Conservation (phyloP, 2,329 filamentous ascomycete species). For the Rhynchosporium agropyri region DNA sequence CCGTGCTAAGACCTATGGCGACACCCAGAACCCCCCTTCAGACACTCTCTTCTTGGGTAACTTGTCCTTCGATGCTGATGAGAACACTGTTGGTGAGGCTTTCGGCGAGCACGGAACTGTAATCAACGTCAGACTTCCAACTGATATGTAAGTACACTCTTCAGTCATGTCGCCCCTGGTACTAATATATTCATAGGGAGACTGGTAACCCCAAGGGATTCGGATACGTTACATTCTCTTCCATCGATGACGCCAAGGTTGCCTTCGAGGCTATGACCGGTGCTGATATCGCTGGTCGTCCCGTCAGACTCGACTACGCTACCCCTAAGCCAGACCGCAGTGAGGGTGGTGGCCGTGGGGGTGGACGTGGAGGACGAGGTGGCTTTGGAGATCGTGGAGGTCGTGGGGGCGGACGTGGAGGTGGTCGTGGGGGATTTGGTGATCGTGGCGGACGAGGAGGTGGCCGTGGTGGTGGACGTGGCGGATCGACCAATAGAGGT, state of each 20-base stretch:
- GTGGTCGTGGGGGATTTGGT: conserved; percentile 39
- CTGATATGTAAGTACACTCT: conserved; percentile 53
- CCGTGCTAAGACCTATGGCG: conserved; percentile 59
- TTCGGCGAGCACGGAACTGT: conserved; percentile 66
- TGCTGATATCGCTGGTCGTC: conserved; percentile 63
- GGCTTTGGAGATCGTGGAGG: conserved; percentile 44
- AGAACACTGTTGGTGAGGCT: conserved; percentile 63
- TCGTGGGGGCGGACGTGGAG: conserved; percentile 43
- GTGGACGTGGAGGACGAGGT: conserved; percentile 48
- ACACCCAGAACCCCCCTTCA: conserved; percentile 63
- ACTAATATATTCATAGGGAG: conserved; percentile 49
- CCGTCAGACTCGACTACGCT: conserved; percentile 70
- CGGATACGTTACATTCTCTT: conserved; percentile 71
- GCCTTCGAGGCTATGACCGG: conserved; percentile 66
- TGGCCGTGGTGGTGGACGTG: conserved; percentile 41
- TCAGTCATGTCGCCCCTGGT: background rate
- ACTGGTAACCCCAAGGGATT: conserved; percentile 71
- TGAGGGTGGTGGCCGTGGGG: conserved; percentile 49
- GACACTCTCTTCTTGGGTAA: conserved; percentile 75
- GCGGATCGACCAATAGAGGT: conserved; percentile 51
- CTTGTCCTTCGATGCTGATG: conserved; percentile 68
- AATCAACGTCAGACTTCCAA: conserved; percentile 69
- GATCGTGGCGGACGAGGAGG: conserved; percentile 48
- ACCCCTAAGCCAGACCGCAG: conserved; percentile 57
- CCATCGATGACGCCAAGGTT: conserved; percentile 66